Conservation (phyloP, 106 monocot species). For the Dioscorea dumetorum region DNA sequence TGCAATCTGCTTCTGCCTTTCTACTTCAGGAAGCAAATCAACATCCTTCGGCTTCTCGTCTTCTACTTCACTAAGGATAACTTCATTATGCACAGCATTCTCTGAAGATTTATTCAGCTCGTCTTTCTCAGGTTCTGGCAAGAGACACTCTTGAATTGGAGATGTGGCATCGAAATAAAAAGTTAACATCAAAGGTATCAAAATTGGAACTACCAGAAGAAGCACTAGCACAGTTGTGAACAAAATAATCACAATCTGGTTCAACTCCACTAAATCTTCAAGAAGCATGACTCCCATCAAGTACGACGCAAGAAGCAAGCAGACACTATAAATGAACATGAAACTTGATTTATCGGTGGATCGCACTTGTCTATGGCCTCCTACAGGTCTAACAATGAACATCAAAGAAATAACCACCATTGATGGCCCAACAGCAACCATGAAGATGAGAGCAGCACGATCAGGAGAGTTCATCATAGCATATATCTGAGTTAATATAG, state of each 20-base stretch:
- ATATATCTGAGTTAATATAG: conserved; percentile 74
- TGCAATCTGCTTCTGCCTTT: conserved; percentile 69
- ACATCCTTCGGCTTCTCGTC: conserved; percentile 78
- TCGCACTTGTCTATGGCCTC: conserved; percentile 52
- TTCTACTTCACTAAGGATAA: conserved; percentile 81
- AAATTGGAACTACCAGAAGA: conserved; percentile 45
- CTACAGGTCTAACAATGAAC: conserved; percentile 47
- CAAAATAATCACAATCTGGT: conserved; percentile 17
- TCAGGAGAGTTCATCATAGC: conserved; percentile 48
- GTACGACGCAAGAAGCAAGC: conserved; percentile 65
- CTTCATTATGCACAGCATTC: conserved; percentile 23
- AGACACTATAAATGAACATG: conserved; percentile 46
- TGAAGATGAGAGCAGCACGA: conserved; percentile 55
- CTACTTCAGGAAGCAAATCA: conserved; percentile 63
- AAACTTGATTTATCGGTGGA: conserved; percentile 57
- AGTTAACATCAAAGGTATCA: conserved; percentile 45
- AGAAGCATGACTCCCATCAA: conserved; percentile 74
- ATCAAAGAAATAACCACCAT: conserved; percentile 39
- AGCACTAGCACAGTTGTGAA: conserved; percentile 47
- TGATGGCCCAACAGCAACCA: conserved; percentile 78
- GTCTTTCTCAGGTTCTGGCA: conserved; percentile 37
- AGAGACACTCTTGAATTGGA: conserved; percentile 30
- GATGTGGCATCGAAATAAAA: conserved; percentile 14
- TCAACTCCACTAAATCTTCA: conserved; percentile 68
- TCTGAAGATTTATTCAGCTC: conserved; percentile 29